phyloP scores from a whole-genome alignment of 352 stramenopile genomes.

The Globisporangium rhizosaccharum region DNA sequence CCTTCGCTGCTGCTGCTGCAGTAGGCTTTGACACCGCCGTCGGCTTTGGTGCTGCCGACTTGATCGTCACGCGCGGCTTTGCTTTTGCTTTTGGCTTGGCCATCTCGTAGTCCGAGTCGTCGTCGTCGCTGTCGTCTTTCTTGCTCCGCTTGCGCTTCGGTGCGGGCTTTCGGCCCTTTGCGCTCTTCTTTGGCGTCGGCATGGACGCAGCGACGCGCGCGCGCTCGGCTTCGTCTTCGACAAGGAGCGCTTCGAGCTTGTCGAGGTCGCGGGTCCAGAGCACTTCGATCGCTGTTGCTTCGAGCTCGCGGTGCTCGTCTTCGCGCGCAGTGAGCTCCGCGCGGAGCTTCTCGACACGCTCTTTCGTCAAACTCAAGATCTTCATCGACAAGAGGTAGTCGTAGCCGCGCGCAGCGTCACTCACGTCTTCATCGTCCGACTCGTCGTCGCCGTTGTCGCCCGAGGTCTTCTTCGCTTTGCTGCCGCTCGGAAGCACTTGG shows the following conservation, averaged over 20 bases:
- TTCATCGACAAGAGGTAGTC: conserved; percentile 96
- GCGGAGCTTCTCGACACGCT: conserved; percentile 89
- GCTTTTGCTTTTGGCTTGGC: conserved; percentile 32
- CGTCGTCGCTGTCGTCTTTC: conserved; percentile 34
- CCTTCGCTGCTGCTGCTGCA: conserved; percentile 22
- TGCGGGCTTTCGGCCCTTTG: conserved; percentile 30
- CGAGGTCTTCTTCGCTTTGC: conserved; percentile 47
- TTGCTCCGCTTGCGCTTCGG: conserved; percentile 52
- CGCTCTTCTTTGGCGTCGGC: conserved; percentile 52
- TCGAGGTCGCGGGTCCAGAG: conserved; percentile 94
- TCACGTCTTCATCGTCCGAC: conserved; percentile 38
- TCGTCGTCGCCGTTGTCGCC: conserved; percentile 22
- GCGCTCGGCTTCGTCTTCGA: conserved; percentile 58
- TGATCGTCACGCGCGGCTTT: conserved; percentile 32
- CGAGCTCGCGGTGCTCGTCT: conserved; percentile 77
- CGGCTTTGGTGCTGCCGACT: conserved; percentile 16
- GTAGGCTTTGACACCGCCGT: conserved; percentile 15
- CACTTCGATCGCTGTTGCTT: conserved; percentile 78
- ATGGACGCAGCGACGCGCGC: conserved; percentile 48
- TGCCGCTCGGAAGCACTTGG: conserved; percentile 37
- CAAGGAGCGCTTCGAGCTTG: conserved; percentile 66
- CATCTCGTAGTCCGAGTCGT: conserved; percentile 65
- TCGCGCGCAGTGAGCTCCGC: conserved; percentile 86
- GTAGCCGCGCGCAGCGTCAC: conserved; percentile 60
- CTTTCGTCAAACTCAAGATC: conserved; percentile 90